These are phyloP conservation scores for Cryptococcus floricola DNA, from an alignment of 1,284 basidiomycete species.

Conservation along the genomic window DNA sequence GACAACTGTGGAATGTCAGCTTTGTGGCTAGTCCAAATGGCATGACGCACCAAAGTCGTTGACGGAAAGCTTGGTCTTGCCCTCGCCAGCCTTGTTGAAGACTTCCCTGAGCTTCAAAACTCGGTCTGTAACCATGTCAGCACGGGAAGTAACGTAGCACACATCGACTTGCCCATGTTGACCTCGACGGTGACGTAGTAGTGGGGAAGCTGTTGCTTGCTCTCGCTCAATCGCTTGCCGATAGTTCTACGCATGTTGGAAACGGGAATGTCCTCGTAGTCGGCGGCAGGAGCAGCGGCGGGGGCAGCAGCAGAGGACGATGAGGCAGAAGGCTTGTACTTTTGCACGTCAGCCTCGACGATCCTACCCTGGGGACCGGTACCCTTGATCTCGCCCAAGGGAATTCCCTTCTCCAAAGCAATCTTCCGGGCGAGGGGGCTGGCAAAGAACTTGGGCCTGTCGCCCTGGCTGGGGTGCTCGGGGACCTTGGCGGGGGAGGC, in stretches of 20 bases:
- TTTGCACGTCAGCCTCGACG: slow-evolving; percentile 83
- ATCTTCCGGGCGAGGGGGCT: slow-evolving; percentile 95
- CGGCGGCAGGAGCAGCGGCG: slow-evolving; percentile 51
- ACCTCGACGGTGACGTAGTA: slow-evolving; percentile 96
- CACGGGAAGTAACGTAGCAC: neutral
- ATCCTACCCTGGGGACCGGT: slow-evolving; percentile 92
- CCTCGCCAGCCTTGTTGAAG: slow-evolving; percentile 83
- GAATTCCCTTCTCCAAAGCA: slow-evolving; percentile 90
- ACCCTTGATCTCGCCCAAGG: slow-evolving; percentile 86
- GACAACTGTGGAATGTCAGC: slow-evolving; percentile 55
- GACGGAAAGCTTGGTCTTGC: slow-evolving; percentile 83
- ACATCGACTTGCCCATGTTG: slow-evolving; percentile 69
- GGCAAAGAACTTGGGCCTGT: slow-evolving; percentile 75
- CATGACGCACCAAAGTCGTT: slow-evolving; percentile 74
- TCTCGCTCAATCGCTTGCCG: slow-evolving; percentile 82
- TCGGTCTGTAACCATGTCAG: slow-evolving; percentile 54
- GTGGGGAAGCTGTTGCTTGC: slow-evolving; percentile 91
- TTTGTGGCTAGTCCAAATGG: neutral
- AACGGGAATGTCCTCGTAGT: slow-evolving; percentile 87
- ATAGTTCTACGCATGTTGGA: slow-evolving; percentile 95
- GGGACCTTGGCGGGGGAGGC: slow-evolving; percentile 37
- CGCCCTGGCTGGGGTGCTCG: slow-evolving; percentile 26
- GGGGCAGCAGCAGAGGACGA: slow-evolving; percentile 53
- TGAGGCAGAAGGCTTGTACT: slow-evolving; percentile 59
- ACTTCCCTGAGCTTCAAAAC: slow-evolving; percentile 89